phyloP scores from a whole-genome alignment of 495 filamentous ascomycete genomes.

The Tuber microsphaerosporum region DNA sequence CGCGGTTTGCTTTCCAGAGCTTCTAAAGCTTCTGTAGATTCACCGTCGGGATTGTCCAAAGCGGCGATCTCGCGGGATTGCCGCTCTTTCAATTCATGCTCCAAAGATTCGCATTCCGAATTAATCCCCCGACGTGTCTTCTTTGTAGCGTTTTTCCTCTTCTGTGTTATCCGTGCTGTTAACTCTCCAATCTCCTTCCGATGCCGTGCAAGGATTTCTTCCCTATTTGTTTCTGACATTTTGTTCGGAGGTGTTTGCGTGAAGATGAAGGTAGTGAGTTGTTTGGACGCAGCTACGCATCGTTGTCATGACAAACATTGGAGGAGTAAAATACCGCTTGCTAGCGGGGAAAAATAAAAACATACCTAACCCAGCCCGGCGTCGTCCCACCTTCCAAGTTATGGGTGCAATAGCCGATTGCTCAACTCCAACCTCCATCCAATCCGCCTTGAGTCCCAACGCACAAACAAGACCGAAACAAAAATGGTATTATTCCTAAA shows the following conservation, averaged over 20 bases:
- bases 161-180: conserved; percentile 74
- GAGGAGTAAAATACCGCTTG: not conserved
- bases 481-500: conserved; percentile 32
- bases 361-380: conserved; percentile 26
- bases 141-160: conserved; percentile 92
- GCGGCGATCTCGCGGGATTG: conserved; percentile 61
- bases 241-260: not conserved
- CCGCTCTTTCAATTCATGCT: conserved; percentile 58
- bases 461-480: not conserved
- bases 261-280: not conserved
- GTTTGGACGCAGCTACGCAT: not conserved
- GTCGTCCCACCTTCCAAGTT: not conserved
- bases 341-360: not conserved
- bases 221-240: conserved; percentile 45
- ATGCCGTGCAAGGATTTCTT: conserved; percentile 70
- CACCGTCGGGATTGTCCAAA: conserved; percentile 45
- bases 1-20: conserved; percentile 25
- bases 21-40: conserved; percentile 14
- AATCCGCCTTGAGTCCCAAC: not conserved
- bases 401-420: not conserved
- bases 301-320: not conserved
- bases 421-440: not conserved
- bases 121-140: conserved; percentile 88
- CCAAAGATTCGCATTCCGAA: conserved; percentile 70
- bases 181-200: conserved; percentile 84